Base-by-base conservation (phyloP, 305 asterid genomes). In the Fraxinus sp. region DNA sequence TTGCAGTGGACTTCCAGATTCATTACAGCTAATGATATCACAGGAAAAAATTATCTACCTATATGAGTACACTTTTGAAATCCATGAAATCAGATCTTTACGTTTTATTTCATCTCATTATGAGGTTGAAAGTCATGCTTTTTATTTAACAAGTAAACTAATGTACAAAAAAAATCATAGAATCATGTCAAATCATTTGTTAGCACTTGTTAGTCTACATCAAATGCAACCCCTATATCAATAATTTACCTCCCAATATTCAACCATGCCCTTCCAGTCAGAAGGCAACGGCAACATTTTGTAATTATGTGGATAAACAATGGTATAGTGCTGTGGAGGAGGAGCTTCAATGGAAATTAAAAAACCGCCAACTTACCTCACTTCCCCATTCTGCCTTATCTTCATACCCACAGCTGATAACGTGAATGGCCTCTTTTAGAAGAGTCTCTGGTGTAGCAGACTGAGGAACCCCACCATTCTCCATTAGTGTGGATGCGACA, bases 351-450 rank as follows among this genome's bases (percentile, higher is more conserved):
- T 62, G 30, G 10, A 22, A 62, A 62, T 62, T 62, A 8, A 62
- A 22, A 7, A 20, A 62, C 10, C 5, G 73, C 77, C 36, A 85
- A 77, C 80, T 76, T 86, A 94, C 97, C 95, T 95, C 99, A 80
- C 87, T 88, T 86, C 99, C 99, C 99, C 99, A 95, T 82, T 95
- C 99, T 77, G 98, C n/a, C 89, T 95, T 95, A 83, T 95, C 99
- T 87, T 95, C 99, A 18, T 94, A 95, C 35, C 99, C 99, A 90
- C 99, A 95, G 86, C 99, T 95, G 80, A 95, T 95, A 78, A 95
- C 99, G 87, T 94, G 99, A 87, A 94, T 95, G 85, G 99, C 99
- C 90, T 95, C 99, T 90, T 95, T 95, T 77, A 94, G 90, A 87
- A 95, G 99, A 74, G 92, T 95, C 83, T 95, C 99, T 8, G 99